Evolutionary conservation across 2,329 filamentous ascomycete genomes (phyloP).

Genomic region (Fusarium mexicanum): DNA sequence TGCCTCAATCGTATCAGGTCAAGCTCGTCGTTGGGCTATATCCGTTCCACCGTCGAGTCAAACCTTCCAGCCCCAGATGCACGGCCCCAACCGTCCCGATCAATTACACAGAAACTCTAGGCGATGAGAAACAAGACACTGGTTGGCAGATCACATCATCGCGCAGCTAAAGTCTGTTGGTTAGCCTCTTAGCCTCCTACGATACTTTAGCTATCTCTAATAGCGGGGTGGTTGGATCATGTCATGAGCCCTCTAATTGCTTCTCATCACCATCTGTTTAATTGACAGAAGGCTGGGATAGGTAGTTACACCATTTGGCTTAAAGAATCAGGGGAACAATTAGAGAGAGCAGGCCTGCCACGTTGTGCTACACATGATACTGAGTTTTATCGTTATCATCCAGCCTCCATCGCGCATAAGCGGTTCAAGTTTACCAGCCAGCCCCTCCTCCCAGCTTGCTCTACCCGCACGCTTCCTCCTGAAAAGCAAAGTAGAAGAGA

Average conservation of each 20-base stretch:
- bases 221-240: slow-evolving; percentile 9
- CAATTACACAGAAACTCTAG: slow-evolving; percentile 22
- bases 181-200: slow-evolving; percentile 26
- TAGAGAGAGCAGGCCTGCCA: slow-evolving; percentile 9
- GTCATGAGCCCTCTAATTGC: slow-evolving; percentile 6
- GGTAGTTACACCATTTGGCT: not conserved
- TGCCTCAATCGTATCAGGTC: slow-evolving; percentile 13
- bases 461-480: not conserved
- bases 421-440: slow-evolving; percentile 11
- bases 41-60: slow-evolving; percentile 26
- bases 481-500: not conserved
- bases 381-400: not conserved
- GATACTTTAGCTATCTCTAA: slow-evolving; percentile 3
- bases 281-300: slow-evolving; percentile 12
- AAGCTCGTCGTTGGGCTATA: slow-evolving; percentile 1
- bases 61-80: slow-evolving; percentile 10
- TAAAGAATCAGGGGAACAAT: not conserved
- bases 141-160: slow-evolving; percentile 34
- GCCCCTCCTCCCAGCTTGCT: slow-evolving; percentile 6
- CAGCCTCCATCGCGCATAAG: slow-evolving; percentile 15
- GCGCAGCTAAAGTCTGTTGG: slow-evolving; percentile 28
- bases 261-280: not conserved
- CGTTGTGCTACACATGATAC: slow-evolving; percentile 6
- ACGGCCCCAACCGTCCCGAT: slow-evolving; percentile 25
- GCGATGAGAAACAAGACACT: slow-evolving; percentile 31